phyloP scores from a whole-genome alignment of 768 basidiomycete species.

The Calocera viscosa region DNA sequence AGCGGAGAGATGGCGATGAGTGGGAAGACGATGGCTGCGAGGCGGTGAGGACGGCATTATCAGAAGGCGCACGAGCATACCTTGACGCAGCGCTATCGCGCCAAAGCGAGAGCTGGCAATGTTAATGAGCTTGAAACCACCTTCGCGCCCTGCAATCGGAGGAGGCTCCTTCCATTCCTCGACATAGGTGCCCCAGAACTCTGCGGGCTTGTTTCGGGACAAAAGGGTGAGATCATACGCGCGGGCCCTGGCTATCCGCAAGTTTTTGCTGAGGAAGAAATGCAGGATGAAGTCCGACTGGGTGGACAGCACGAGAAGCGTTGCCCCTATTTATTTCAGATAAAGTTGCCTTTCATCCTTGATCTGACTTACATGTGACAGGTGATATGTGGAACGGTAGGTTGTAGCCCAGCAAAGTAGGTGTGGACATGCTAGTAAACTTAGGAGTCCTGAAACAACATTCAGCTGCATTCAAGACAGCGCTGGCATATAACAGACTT shows the following conservation, averaged over 20 bases:
- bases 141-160: neutral
- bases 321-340: conserved; percentile 43
- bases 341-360: neutral
- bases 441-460: conserved; percentile 40
- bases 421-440: conserved; percentile 48
- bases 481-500: conserved; percentile 35
- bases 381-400: conserved; percentile 46
- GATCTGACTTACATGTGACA: conserved; percentile 47
- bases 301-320: conserved; percentile 55
- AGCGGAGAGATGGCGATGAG: neutral
- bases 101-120: conserved; percentile 29
- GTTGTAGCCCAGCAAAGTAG: conserved; percentile 50
- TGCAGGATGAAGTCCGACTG: conserved; percentile 64
- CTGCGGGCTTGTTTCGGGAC: conserved; percentile 66
- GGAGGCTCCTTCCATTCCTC: conserved; percentile 65
- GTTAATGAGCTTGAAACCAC: neutral
- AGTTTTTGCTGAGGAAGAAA: conserved; percentile 76
- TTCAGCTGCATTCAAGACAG: neutral
- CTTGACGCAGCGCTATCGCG: conserved; percentile 36
- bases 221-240: conserved; percentile 63
- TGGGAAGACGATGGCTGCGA: conserved; percentile 28
- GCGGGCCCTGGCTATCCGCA: conserved; percentile 61
- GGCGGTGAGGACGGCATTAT: conserved; percentile 49
- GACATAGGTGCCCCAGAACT: conserved; percentile 75
- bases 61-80: conserved; percentile 35